These are phyloP conservation scores for Pittosporum tobira DNA, from an alignment of 129 eudicot species.

Conservation along the genomic window DNA sequence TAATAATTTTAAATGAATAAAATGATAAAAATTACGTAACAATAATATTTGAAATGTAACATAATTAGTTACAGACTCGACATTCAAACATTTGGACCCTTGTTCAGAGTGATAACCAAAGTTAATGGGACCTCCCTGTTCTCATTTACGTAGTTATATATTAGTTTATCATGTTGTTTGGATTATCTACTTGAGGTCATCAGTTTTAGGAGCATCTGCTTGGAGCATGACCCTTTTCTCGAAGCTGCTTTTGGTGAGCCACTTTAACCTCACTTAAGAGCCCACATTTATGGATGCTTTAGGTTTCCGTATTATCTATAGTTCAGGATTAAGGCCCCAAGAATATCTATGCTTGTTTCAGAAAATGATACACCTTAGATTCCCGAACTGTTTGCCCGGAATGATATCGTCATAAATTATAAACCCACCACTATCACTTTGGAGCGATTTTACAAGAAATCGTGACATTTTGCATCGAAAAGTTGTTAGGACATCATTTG, in stretches of 20 bases:
- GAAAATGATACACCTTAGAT: background rate
- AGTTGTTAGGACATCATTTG: no score
- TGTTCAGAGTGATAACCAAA: conserved; percentile 1
- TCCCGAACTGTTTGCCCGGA: background rate
- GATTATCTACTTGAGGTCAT: no score
- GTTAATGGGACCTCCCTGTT: conserved; percentile 11
- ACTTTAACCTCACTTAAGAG: background rate
- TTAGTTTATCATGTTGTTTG: background rate
- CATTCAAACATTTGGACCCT: conserved; percentile 15
- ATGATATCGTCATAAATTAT: background rate
- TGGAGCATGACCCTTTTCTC: no score
- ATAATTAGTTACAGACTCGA: no score
- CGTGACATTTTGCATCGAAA: no score
- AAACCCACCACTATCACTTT: background rate
- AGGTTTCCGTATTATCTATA: background rate
- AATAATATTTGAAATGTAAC: no score
- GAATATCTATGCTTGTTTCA: background rate
- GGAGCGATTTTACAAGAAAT: no score
- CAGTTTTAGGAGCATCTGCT: no score
- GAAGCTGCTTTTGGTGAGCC: conserved; percentile 12
- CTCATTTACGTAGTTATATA: background rate
- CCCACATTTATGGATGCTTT: conserved; percentile 5
- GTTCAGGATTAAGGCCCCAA: background rate
- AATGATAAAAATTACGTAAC: no score
- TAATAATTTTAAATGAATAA: no score